Conservation (phyloP, 495 filamentous ascomycete genomes). For the Hyaloscypha variabilis region DNA sequence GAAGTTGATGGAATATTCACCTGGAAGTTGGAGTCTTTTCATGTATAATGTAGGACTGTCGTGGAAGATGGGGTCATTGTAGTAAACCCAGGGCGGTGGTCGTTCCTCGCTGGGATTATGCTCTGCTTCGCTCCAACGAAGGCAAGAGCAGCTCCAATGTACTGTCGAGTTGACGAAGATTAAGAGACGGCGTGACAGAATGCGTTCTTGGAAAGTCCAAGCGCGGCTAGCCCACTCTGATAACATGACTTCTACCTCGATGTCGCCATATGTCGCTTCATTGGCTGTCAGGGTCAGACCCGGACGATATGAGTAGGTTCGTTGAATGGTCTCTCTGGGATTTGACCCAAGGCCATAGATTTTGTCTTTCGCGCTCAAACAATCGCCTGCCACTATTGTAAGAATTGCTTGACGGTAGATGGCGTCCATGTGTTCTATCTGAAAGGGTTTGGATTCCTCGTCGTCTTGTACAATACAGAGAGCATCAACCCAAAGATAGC, state of each 20-base stretch:
- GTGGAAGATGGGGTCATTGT: no score
- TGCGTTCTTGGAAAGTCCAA: background rate
- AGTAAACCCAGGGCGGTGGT: no score
- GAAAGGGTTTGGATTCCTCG: background rate
- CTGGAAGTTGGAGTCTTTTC: no score
- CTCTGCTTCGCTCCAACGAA: no score
- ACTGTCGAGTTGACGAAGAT: no score
- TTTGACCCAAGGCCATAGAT: background rate
- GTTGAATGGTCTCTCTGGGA: background rate
- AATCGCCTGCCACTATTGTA: background rate
- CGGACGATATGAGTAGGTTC: background rate
- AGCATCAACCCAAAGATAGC: background rate
- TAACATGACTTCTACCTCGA: background rate
- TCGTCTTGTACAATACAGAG: background rate
- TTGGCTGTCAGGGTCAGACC: background rate
- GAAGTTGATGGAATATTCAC: no score
- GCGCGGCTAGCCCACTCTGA: background rate
- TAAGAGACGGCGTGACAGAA: background rate
- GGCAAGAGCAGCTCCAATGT: no score
- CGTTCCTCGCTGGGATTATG: no score
- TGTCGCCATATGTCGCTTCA: background rate
- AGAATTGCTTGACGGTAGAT: background rate
- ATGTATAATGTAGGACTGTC: no score
- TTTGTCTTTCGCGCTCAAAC: background rate
- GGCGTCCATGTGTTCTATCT: background rate